Evolutionary conservation across 2,329 filamentous ascomycete genomes (phyloP), one percentile per base, ranked within the genome.

Genomic region (Ilyonectria mors-panacis): DNA sequence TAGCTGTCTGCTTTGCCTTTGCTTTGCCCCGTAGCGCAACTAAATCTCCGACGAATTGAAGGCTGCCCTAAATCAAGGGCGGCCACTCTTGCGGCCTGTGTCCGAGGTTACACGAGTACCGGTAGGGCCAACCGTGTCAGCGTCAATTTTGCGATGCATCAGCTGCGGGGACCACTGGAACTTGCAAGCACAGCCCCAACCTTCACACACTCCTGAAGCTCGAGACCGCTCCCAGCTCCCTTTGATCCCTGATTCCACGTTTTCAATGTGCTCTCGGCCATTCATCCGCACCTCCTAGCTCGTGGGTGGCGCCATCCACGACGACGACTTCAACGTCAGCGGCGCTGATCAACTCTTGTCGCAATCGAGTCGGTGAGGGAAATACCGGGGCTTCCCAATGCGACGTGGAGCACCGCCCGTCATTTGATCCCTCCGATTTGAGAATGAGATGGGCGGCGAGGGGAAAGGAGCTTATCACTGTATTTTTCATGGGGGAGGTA

Each of bases 331-430:
- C 51, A 35, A 39, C 33, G 54, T 53, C 54, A 45, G 53, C 35
- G 60, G 60, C 60, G 60, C 53, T 39, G 28, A 17, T 17, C 28
- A 23, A 39, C 37, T 39, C 37, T n/a, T 35, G 15, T 42, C 17
- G 28, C 58, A 12, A 42, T 5, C 10, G 17, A 30, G 37, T 47
- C 39, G 17, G 26, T 47, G 37, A 42, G 23, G 26, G 26, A 45
- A 57, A 47, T 47, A 30, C 39, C 56, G 56, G 56, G n/a, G 15
- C 39, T 59, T 50, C 44, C 56, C 26, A 37, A 59, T 28, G 44
- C 44, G 44, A 37, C 28, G 3, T 10, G n/a, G 28, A 44, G 9
- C 53, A 7, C 19, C 56, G 28, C 5, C 30, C n/a, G 7, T 17
- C 17, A 12, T 33, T 12, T 9, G 21, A 26, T 23, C 19, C 12